Conservation (phyloP, 768 basidiomycete species). For the Suillus clintonianus region DNA sequence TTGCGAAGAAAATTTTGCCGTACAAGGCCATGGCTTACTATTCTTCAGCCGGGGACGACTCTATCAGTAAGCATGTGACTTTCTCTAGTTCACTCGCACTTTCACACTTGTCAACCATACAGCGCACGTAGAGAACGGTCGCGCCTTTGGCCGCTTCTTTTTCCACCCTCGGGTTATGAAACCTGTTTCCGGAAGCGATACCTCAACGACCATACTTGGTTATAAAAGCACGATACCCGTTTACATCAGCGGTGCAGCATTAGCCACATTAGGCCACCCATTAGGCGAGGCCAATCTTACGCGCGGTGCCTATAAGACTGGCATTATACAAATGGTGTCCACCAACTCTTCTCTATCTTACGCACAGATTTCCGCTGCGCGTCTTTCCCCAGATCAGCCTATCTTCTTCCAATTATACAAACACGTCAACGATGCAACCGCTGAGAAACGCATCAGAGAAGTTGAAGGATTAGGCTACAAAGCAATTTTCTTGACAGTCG, state of each 20-base stretch:
- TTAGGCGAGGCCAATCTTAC: constrained; percentile 86
- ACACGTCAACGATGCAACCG: constrained; percentile 63
- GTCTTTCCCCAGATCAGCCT: constrained; percentile 53
- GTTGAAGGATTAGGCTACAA: constrained; percentile 77
- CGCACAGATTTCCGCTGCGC: constrained; percentile 58
- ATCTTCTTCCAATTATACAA: constrained; percentile 90
- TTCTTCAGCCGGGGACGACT: constrained; percentile 84
- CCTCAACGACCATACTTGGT: constrained; percentile 75
- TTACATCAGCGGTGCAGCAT: constrained; percentile 81
- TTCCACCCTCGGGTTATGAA: constrained; percentile 84
- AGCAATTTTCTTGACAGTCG: constrained; percentile 90
- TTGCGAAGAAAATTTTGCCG: constrained; percentile 72
- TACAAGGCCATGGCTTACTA: constrained; percentile 83
- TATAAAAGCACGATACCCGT: constrained; percentile 73
- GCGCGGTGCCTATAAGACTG: constrained; percentile 60
- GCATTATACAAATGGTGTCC: constrained; percentile 86
- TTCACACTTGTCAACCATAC: constrained; percentile 14
- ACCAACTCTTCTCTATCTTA: constrained; percentile 74
- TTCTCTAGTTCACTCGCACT: constrained; percentile 10
- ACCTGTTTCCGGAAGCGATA: constrained; percentile 60
- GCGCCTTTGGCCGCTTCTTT: constrained; percentile 84
- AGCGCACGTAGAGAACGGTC: constrained; percentile 71
- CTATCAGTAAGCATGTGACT: constrained; percentile 57
- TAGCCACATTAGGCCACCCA: constrained; percentile 87
- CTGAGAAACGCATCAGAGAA: constrained; percentile 69